Percentiles rank a stretch among this genome's conserved stretches.
These are phyloP conservation scores for Detonula confervacea DNA, from an alignment of 352 stramenopile species.

Conservation along the genomic window DNA sequence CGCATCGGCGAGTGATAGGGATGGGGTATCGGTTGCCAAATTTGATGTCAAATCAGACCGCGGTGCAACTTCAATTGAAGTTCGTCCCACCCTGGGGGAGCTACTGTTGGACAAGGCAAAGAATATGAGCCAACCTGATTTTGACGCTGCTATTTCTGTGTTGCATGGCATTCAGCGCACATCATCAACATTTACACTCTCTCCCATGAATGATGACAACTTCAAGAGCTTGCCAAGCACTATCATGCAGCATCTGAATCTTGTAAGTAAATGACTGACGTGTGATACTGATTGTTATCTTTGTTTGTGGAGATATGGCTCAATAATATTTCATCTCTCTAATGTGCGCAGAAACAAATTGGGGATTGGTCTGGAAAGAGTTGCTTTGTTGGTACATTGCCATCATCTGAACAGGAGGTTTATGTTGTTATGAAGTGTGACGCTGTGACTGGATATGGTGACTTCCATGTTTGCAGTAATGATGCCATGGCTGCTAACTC, in stretches of 20 bases:
- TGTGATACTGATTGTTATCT: neutral
- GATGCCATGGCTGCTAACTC: conserved; percentile 72
- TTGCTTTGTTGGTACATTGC: conserved; percentile 64
- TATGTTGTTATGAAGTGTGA: conserved; percentile 67
- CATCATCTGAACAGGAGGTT: conserved; percentile 64
- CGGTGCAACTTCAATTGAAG: conserved; percentile 70
- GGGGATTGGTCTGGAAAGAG: conserved; percentile 44
- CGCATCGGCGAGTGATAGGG: conserved; percentile 64
- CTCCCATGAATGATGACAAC: conserved; percentile 28
- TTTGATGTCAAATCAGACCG: conserved; percentile 77
- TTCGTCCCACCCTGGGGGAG: conserved; percentile 74
- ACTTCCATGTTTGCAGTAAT: conserved; percentile 74
- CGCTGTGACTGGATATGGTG: conserved; percentile 34
- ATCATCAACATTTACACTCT: conserved; percentile 49
- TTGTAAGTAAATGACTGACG: conserved; percentile 25
- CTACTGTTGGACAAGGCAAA: conserved; percentile 44
- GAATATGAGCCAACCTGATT: conserved; percentile 52
- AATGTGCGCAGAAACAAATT: conserved; percentile 54
- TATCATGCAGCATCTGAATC: conserved; percentile 47
- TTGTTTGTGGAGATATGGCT: neutral
- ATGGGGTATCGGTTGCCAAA: conserved; percentile 67
- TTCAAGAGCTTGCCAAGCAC: conserved; percentile 33
- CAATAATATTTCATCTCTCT: neutral
- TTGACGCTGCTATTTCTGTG: conserved; percentile 58
- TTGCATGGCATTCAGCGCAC: conserved; percentile 72